These are phyloP conservation scores for Meyerozyma sp. DNA, from an alignment of 1,139 yeast genomes.

Conservation along the genomic window DNA sequence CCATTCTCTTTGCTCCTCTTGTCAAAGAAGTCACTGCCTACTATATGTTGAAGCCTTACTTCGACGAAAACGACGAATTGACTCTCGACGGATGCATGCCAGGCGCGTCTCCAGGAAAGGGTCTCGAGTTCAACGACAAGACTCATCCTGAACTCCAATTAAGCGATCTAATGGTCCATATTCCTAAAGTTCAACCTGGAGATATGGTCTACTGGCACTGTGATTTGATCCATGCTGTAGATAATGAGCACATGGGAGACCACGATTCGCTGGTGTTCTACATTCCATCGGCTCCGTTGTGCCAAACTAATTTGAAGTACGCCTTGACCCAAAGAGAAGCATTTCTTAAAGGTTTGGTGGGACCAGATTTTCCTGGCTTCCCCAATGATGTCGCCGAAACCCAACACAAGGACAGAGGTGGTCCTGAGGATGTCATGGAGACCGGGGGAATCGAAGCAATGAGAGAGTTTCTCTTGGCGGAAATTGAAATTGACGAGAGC, in stretches of 20 bases:
- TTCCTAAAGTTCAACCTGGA: constrained; percentile 32
- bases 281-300: constrained; percentile 26
- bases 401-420: constrained; percentile 12
- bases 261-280: constrained; percentile 34
- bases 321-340: constrained; percentile 19
- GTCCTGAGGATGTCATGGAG: constrained; percentile 9
- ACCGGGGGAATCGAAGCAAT: constrained; percentile 13
- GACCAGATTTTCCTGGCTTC: constrained; percentile 31
- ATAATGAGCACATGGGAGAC: constrained; percentile 31
- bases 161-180: constrained; percentile 18
- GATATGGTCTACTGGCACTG: constrained; percentile 49
- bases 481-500: constrained; percentile 10
- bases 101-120: constrained; percentile 25
- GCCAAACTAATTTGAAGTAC: constrained; percentile 18
- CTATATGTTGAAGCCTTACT: constrained; percentile 40
- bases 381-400: constrained; percentile 17
- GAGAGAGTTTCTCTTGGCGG: constrained; percentile 11
- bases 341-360: constrained; percentile 18
- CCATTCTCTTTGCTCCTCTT: constrained; percentile 36
- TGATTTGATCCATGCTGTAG: constrained; percentile 46
- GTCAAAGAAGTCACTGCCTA: constrained; percentile 35
- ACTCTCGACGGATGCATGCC: constrained; percentile 16
- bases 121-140: constrained; percentile 18
- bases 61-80: constrained; percentile 19
- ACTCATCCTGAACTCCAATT: constrained; percentile 25